Evolutionary conservation across 108 stramenopile species (phyloP), one percentile per base, ranked within the genome.

Genomic region (Cyclotella kingstonii): DNA sequence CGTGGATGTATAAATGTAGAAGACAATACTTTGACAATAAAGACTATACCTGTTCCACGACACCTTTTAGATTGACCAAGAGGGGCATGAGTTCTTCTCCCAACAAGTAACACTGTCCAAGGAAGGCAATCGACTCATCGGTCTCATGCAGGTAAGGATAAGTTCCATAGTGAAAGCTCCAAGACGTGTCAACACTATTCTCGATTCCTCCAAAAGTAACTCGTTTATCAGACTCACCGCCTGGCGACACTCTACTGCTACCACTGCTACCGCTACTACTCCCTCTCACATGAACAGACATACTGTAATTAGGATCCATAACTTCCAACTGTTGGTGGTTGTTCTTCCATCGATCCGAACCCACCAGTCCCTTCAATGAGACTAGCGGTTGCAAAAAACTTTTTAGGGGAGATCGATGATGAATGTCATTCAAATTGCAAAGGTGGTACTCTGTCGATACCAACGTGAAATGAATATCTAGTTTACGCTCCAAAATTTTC

Each of bases 341-440:
- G 30, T 60, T 68, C 12, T 40, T 39, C 66, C 58, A 73, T 38
- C 65, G 48, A 44, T 70, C 62, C 0, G 46, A 50, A 4, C 54
- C 75, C 0, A 63, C 68, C 45, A 65, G 36, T 25, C 68, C 68
- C 0, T 57, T 17, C 18, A 76, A 30, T 2, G 67, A 58, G 8
- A 59, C 62, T 23, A 76, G 48, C 5, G 75, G 75, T 33, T 69
- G 63, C 44, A 76, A 64, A 40, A 70, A 70, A 18, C 69, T 70
- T 22, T 76, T 69, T 14, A 50, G 11, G 1, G 90, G 86, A 18
- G 85, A 90, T 30, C 85, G 69, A 49, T 73, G 70, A 58, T 71
- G 85, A 38, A 90, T 78, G 63, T 87, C 84, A 62, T 90, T 86
- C 27, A 86, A 52, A 53, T 83, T 85, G 51, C 86, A 87, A 14